Evolutionary conservation across 345 rosid species (phyloP), one percentile per base, ranked within the genome.

Genomic region (Turritis glabra): DNA sequence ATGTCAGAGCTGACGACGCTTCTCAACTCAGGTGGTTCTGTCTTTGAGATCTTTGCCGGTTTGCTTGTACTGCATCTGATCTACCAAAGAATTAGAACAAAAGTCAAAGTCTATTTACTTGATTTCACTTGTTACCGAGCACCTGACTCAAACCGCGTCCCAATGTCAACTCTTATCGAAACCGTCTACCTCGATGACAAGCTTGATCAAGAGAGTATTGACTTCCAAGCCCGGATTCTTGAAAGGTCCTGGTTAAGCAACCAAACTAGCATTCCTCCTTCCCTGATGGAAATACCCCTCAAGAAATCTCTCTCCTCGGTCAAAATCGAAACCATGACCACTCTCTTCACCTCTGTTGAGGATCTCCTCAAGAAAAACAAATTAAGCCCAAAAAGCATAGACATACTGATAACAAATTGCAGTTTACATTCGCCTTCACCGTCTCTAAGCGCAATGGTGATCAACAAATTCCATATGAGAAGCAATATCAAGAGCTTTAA

Each of bases 401-500:
- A 87, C 46, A 77, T 89, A 67, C 79, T 89, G 22, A 86, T 89
- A 18, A 63, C 75, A 11, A 86, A 89, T 53, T 82, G 85, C 48
- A 83, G 87, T 10, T 58, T 87, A 47, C 80, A 84, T 23, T 77
- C 86, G 10, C 90, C 90, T 3, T 81, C 84, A 2, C 92, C 95
- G 0, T 87, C 95, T 53, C 80, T 87, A 4, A 76, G 83, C 8
- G 84, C 92, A 35, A 87, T 85, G 90, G 48, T 87, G 19, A 60
- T 85, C 12, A 85, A 83, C 38, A 82, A 69, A 69, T 89, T 83
- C 67, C 79, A 79, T 29, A 82, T 89, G 76, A 79, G 92, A 66
- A 87, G 88, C 81, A 80, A 89, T 50, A 73, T 86, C 53, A 82
- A 65, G 77, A 87, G 89, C 77, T 89, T 83, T 52, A 86, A 83